These are phyloP conservation scores for Collybia mongolica DNA, from an alignment of 768 basidiomycete species.

Conservation along the genomic window DNA sequence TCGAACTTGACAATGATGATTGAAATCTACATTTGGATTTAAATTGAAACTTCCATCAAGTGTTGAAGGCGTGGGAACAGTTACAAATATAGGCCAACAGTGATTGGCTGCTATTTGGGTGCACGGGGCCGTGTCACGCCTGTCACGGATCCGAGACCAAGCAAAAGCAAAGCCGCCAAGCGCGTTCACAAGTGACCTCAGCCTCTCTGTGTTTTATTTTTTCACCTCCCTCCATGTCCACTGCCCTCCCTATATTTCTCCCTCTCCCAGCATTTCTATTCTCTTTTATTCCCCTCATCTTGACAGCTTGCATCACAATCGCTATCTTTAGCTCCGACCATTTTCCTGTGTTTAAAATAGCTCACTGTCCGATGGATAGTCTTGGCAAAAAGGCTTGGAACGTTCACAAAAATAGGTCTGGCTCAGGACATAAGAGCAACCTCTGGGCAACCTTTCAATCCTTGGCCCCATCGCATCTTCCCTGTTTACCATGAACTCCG, in stretches of 20 bases:
- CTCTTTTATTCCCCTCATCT: not conserved
- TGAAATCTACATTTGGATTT: too few relatives aligned
- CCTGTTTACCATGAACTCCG: conserved; percentile 33
- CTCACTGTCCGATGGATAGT: conserved; percentile 24
- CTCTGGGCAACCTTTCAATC: conserved; percentile 32
- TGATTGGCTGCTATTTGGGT: conserved; percentile 35
- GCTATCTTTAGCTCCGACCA: conserved; percentile 8
- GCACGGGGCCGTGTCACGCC: conserved; percentile 21
- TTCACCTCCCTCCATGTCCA: not conserved
- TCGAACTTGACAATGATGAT: too few relatives aligned
- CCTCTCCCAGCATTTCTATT: conserved; percentile 29
- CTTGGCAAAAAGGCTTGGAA: conserved; percentile 50
- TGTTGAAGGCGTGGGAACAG: conserved; percentile 12
- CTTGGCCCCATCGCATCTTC: conserved; percentile 37
- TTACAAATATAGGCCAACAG: conserved; percentile 18
- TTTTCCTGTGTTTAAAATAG: conserved; percentile 33
- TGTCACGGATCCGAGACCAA: conserved; percentile 5
- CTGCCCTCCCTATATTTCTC: not conserved
- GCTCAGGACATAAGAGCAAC: conserved; percentile 45
- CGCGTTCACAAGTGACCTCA: not conserved
- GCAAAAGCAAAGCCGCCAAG: conserved; percentile 12
- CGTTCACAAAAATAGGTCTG: conserved; percentile 43
- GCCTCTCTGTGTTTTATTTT: not conserved
- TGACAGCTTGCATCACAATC: not conserved
- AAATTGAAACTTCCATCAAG: not conserved